Base-by-base conservation (phyloP, 495 filamentous ascomycete genomes). In the Filosporella fistucella region DNA sequence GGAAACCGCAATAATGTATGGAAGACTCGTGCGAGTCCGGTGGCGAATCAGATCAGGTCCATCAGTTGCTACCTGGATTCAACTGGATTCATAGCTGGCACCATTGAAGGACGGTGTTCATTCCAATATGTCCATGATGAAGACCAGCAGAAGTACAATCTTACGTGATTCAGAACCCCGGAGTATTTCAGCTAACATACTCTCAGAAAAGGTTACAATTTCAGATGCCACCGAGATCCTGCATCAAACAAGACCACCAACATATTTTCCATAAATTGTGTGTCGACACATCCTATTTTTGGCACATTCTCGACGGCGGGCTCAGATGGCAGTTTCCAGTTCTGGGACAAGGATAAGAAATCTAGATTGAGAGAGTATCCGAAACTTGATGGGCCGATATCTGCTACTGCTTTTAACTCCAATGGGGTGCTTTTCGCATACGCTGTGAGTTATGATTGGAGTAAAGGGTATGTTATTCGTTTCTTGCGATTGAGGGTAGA, bases 371-470 rank as follows among this genome's bases (percentile, higher is more conserved):
- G 89, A 61, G 85, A 84, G 6, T 91, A 89, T 61, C 85, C 87
- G 13, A 71, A 76, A 26, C 86, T 89, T 10, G 85, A 85, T 13
- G 88, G 83, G 3, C 81, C 82, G 41, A 89, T 96, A 63, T 79
- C 83, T 11, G 78, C 81, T 25, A 86, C 84, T 4, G 78, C 70
- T 6, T 96, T 95, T 73, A 86, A 84, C 62, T 66, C 75, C 33
- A 78, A 69, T 45, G 90, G 89, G 42, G 79, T 67, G 51, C 85
- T 91, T 49, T 93, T 95, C 59, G 89, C 89, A n/a, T 96, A 95
- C 59, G 84, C 89, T 2, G 77, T 94, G 20, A 88, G 86, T 55
- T 96, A 96, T 56, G 90, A 96, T 68, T 96, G 90, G 90, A 85
- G 82, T 61, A 93, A 93, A 66, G 90, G 90, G 9, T 90, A 86